Evolutionary conservation across 1,284 basidiomycete species (phyloP), one percentile per base, ranked within the genome.

Genomic region (Sphaerobolus stellatus): DNA sequence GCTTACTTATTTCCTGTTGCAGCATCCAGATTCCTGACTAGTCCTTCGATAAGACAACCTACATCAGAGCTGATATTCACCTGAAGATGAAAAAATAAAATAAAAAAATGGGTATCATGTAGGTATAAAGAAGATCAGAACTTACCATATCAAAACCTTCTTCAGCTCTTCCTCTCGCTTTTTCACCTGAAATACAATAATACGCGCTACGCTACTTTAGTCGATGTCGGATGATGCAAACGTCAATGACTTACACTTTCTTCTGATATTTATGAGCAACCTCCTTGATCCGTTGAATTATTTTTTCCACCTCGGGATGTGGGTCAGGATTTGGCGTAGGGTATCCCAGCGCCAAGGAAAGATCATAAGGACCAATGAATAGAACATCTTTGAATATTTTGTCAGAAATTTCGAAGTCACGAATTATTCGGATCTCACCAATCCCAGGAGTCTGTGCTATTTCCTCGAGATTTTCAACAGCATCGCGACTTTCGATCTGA

Each of bases 351-450:
- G 78, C 74, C 44, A 83, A 74, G 4, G 84, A 84, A 41, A 87
- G 75, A 62, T 87, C 85, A 59, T 81, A 87, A 3, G 85, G 84
- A 9, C 86, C 86, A 54, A 89, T 82, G 70, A 88, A 86, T 3
- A 82, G 68, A 1, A 76, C 75, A 48, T 82, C 79, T 73, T 11
- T 43, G 8, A n/a, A n/a, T n/a, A n/a, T n/a, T n/a, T n/a, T n/a
- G n/a, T n/a, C n/a, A n/a, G n/a, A n/a, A n/a, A n/a, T n/a, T n/a
- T n/a, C n/a, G n/a, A n/a, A n/a, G n/a, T n/a, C n/a, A n/a, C n/a
- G n/a, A n/a, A n/a, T n/a, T n/a, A n/a, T n/a, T n/a, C n/a, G n/a
- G n/a, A n/a, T 63, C 75, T 62, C 52, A 84, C 84, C 83, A 22
- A 88, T 71, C 1, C 86, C 85, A 25, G 82, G 78, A 2, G 87